A percentile compares a stretch with the other conserved stretches of the same genome.
These are phyloP conservation scores for Skeletonema marinoi DNA, from an alignment of 108 stramenopile species.

Conservation along the genomic window DNA sequence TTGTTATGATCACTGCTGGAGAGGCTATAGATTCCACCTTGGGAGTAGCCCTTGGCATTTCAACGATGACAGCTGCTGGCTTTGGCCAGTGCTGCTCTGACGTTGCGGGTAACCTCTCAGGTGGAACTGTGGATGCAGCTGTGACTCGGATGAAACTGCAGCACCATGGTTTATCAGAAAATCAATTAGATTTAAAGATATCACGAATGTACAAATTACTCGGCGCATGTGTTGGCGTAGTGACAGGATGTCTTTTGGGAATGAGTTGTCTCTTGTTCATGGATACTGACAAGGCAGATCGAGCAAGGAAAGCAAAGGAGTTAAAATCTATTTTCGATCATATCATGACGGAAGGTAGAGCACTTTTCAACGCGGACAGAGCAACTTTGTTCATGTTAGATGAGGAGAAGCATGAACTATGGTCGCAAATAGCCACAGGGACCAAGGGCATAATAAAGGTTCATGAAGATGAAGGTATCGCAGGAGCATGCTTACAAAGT, in stretches of 20 bases:
- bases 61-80: conserved; percentile 85
- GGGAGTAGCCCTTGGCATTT: conserved; percentile 78
- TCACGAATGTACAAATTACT: conserved; percentile 43
- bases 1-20: conserved; percentile 89
- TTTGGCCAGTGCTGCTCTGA: conserved; percentile 67
- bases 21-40: conserved; percentile 78
- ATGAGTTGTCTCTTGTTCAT: conserved; percentile 82
- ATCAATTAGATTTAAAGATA: conserved; percentile 51
- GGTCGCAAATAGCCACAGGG: conserved; percentile 51
- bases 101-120: conserved; percentile 58
- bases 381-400: conserved; percentile 61
- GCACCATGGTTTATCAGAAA: conserved; percentile 54
- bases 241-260: conserved; percentile 82
- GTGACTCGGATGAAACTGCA: conserved; percentile 62
- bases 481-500: conserved; percentile 45
- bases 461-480: conserved; percentile 38
- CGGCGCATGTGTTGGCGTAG: conserved; percentile 81
- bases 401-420: conserved; percentile 47
- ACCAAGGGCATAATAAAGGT: conserved; percentile 54
- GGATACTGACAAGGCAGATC: conserved; percentile 74
- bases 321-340: conserved; percentile 61
- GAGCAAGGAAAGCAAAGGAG: conserved; percentile 70
- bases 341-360: conserved; percentile 55
- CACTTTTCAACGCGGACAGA: conserved; percentile 57
- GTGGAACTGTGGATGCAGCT: conserved; percentile 61